Evolutionary conservation across 306 rosid genomes (phyloP).

Genomic region (Trichosanthes truncata): DNA sequence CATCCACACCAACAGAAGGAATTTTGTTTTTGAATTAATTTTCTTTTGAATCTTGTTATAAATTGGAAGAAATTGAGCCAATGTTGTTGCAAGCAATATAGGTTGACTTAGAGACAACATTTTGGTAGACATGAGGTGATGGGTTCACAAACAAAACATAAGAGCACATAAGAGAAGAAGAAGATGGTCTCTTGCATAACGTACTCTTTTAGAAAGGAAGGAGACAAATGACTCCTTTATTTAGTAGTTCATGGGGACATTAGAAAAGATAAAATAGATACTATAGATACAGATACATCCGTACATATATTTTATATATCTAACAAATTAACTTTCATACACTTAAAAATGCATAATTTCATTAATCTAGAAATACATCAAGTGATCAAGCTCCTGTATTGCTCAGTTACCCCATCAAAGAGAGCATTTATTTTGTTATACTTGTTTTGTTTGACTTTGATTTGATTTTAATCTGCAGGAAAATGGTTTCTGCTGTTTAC

Average conservation of each 20-base stretch:
- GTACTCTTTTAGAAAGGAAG: too few species aligned
- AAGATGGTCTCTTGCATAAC: too few species aligned
- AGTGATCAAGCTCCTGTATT: too few species aligned
- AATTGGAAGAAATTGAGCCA: not conserved
- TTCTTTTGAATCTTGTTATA: not conserved
- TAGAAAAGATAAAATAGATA: too few species aligned
- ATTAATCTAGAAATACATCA: too few species aligned
- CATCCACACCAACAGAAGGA: not conserved
- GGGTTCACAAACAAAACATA: not conserved
- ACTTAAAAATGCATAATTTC: too few species aligned
- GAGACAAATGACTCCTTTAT: too few species aligned
- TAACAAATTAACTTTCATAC: too few species aligned
- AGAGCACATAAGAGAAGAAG: not conserved
- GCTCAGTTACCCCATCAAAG: not conserved
- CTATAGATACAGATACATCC: too few species aligned
- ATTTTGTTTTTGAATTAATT: not conserved
- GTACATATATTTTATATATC: too few species aligned
- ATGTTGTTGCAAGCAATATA: not conserved
- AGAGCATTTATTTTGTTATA: not conserved
- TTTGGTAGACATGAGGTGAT: not conserved
- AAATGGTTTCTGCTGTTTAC: conserved; percentile 13
- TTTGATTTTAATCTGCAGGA: conserved; percentile 33
- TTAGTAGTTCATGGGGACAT: too few species aligned
- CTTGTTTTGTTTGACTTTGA: not conserved
- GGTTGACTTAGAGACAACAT: not conserved